Evolutionary conservation across 2,329 filamentous ascomycete genomes (phyloP), one percentile per base, ranked within the genome.

Genomic region (Botrytis hyacinthi): DNA sequence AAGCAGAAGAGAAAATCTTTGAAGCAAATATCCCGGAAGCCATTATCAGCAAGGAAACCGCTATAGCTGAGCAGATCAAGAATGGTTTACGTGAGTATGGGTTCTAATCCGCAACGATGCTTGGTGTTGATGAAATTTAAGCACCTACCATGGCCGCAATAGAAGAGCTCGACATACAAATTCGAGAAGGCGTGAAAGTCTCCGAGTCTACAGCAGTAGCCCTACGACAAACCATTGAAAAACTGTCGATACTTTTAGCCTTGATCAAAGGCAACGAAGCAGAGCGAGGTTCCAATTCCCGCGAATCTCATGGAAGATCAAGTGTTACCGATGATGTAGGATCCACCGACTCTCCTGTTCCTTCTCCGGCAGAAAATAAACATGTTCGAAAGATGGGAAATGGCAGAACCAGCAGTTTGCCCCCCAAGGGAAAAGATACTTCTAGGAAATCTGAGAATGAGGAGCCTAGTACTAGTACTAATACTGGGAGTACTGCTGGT

Each of bases 351-450:
- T 80, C 80, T 12, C 80, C 79, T 12, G 76, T 76, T 1, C 80
- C 80, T 29, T 80, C 79, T 16, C 76, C 80, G 37, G 78, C 79
- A 10, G 79, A 80, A 22, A 77, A 79, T 54, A 78, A 78, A 59
- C 77, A 77, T 37, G 73, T 76, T 32, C 73, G 79, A 8, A 81
- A 80, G 62, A 68, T 79, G 60, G 78, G 76, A 22, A 73, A 66
- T 7, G 75, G 77, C 2, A 76, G 79, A 69, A 78, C 76, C 10
- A 78, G 78, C 44, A 81, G 80, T 70, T 76, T 79, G 60, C 80
- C 80, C 4, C 80, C 80, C 1, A 76, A 78, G 46, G 76, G 75
- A n/a, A 60, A 71, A 22, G 76, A 77, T 18, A 66, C 73, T 14
- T 54, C 74, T 16, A 76, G 78, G n/a, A 75, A 73, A 40, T 46